Evolutionary conservation across 2,329 filamentous ascomycete species (phyloP).

Genomic region (Meredithiella fracta): DNA sequence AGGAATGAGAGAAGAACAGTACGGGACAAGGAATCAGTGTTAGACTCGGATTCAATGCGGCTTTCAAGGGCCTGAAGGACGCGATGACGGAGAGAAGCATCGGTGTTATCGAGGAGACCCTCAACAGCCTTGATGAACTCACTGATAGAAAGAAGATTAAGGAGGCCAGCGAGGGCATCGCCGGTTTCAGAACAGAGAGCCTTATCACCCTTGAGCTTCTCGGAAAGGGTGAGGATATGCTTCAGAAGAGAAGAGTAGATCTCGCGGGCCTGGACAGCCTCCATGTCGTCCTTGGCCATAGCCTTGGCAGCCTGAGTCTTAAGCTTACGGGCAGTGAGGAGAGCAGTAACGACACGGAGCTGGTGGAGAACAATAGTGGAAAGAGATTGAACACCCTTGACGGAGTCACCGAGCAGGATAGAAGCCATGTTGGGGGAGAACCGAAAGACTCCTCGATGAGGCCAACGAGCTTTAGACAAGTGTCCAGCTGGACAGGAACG

Average conservation of each 20-base stretch:
- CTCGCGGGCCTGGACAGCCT: slow-evolving; percentile 47
- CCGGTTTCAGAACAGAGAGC: slow-evolving; percentile 42
- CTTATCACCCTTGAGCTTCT: slow-evolving; percentile 38
- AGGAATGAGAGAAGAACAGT: slow-evolving; percentile 61
- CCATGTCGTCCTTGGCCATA: slow-evolving; percentile 47
- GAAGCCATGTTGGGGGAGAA: slow-evolving; percentile 59
- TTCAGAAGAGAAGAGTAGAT: slow-evolving; percentile 55
- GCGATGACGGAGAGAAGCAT: slow-evolving; percentile 60
- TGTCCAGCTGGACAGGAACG: slow-evolving; percentile 59
- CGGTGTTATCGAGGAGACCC: slow-evolving; percentile 57
- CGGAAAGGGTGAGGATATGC: slow-evolving; percentile 47
- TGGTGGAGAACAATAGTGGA: slow-evolving; percentile 36
- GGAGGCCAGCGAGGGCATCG: slow-evolving; percentile 58
- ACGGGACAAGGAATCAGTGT: slow-evolving; percentile 51
- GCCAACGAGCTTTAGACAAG: slow-evolving; percentile 60
- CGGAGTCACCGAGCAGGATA: slow-evolving; percentile 41
- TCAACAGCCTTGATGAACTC: slow-evolving; percentile 86
- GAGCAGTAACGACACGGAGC: slow-evolving; percentile 38
- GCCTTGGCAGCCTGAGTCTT: slow-evolving; percentile 38
- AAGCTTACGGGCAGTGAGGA: slow-evolving; percentile 42
- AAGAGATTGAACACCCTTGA: slow-evolving; percentile 23
- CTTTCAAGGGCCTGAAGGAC: slow-evolving; percentile 66
- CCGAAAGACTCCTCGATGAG: slow-evolving; percentile 61
- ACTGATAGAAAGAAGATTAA: slow-evolving; percentile 68
- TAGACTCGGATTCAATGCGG: slow-evolving; percentile 57